Evolutionary conservation across 164 flowering plant species (phyloP), one percentile per base, ranked within the genome.

Genomic region (Sedum album): DNA sequence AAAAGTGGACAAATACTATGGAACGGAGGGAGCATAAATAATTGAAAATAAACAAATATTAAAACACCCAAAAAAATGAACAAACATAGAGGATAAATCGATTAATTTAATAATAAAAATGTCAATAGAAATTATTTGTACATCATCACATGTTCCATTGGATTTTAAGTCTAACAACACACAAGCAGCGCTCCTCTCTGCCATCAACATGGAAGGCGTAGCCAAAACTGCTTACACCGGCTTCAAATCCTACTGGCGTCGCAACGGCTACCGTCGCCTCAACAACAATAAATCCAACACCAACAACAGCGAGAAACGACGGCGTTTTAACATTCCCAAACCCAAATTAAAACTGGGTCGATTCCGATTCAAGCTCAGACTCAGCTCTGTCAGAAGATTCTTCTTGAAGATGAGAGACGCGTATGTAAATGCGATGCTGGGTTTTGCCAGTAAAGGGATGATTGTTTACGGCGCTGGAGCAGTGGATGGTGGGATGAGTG

Each of bases 211-310:
- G 60, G 60, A 55, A 55, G 60, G 60, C 11, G 26, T 55, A 10
- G 60, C 60, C 31, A 26, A 11, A 11, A 55, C 60, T 2, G 10
- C 60, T 26, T 55, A 55, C 60, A 2, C 31, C 28, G 60, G 31
- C 30, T 4, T 55, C 60, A 55, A 25, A 25, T 23, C 60, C 60
- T 55, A 23, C 60, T 23, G 60, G 10, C 60, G 60, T 17, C 28
- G 60, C 28, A 55, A 55, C 13, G 60, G 60, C 60, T 55, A 55
- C 31, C 60, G 11, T 31, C 60, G 60, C 31, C 28, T 55, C 60
- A 55, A 55, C 60, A 1, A 5, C 55, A 49, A n/a, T 31, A 23
- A 1, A 4, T 4, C 18, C 60, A 21, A 25, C 60, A 0, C 31
- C 4, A 6, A 8, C 15, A 23, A 14, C 28, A 23, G 2, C 2